Conservation (phyloP, 176 grass and related monocot species). For the Raddia distichophylla region DNA sequence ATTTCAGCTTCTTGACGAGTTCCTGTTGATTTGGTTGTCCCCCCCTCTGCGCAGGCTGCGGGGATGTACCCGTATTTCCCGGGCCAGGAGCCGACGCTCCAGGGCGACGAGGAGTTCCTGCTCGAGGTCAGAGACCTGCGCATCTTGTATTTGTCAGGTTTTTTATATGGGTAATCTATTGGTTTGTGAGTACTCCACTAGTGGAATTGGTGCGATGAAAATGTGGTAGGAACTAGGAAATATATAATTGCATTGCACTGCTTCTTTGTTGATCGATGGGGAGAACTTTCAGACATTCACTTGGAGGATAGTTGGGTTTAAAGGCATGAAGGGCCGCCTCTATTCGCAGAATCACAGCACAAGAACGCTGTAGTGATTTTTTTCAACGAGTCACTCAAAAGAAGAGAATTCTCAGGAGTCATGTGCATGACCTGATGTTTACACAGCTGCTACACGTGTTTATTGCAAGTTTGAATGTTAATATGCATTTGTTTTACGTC, state of each 20-base stretch:
- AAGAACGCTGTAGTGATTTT: neutral
- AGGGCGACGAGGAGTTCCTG: conserved; percentile 79
- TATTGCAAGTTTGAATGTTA: conserved; percentile 11
- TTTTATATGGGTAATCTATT: neutral
- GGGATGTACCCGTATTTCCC: conserved; percentile 66
- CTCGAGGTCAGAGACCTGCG: conserved; percentile 54
- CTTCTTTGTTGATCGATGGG: neutral
- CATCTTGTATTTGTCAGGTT: neutral
- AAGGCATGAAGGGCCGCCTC: neutral
- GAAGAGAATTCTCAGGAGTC: neutral
- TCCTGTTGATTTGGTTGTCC: neutral
- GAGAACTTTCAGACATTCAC: too few relatives aligned
- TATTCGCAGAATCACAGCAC: neutral
- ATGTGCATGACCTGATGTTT: neutral
- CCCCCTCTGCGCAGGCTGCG: conserved; percentile 44
- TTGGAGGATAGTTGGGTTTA: neutral
- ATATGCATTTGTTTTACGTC: neutral
- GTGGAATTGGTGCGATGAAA: neutral
- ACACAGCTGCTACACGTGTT: neutral
- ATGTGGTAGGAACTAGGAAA: neutral
- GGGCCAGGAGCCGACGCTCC: conserved; percentile 73
- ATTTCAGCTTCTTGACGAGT: neutral
- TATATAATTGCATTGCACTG: too few relatives aligned
- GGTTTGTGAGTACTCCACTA: neutral
- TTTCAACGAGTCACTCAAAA: too few relatives aligned